Evolutionary conservation across 2,329 filamentous ascomycete species (phyloP), one percentile per base, ranked within the genome.

Genomic region (Allantophomopsis lycopodina): DNA sequence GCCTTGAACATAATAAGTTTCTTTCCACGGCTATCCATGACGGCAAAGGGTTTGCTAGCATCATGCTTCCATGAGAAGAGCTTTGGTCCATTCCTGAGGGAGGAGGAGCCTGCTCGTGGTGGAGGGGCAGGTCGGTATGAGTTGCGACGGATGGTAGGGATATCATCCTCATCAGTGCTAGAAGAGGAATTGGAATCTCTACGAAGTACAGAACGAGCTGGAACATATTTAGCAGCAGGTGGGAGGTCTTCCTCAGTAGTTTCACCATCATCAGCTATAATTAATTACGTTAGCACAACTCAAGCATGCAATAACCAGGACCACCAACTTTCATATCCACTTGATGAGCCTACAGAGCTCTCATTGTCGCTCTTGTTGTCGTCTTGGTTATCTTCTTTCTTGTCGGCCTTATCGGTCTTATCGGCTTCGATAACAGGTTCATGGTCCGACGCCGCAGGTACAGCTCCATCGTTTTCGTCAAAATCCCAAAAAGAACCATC

Each of bases 201-300:
- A 45, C 63, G 68, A 41, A 74, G 59, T 14, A 74, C 63, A 39
- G 64, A 64, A 35, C 61, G 60, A 33, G 58, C 67, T 51, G 59
- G 65, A 48, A 57, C 63, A 48, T 62, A 68, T 46, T 57, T 65
- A 36, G 60, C 63, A 41, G 58, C 65, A 42, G 59, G 63, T 44
- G 62, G 64, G 37, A 66, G 60, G 50, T 74, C 69, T 54, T 74
- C 70, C 54, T 76, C 71, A 55, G 71, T 75, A 40, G 71, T 75
- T 48, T 75, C 71, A 54, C 70, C 69, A 56, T 72, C 66, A 56
- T 74, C 71, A 52, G 69, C 70, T 75, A 36, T 38, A 42, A 23
- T 5, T 34, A 28, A 17, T 40, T 33, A 42, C 46, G 60, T 74
- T 64, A 74, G 70, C 63, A 57, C 44, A 39, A n/a, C 23, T 45